These are phyloP conservation scores for Auriscalpium vulgare DNA, from an alignment of 768 basidiomycete genomes.

Conservation along the genomic window DNA sequence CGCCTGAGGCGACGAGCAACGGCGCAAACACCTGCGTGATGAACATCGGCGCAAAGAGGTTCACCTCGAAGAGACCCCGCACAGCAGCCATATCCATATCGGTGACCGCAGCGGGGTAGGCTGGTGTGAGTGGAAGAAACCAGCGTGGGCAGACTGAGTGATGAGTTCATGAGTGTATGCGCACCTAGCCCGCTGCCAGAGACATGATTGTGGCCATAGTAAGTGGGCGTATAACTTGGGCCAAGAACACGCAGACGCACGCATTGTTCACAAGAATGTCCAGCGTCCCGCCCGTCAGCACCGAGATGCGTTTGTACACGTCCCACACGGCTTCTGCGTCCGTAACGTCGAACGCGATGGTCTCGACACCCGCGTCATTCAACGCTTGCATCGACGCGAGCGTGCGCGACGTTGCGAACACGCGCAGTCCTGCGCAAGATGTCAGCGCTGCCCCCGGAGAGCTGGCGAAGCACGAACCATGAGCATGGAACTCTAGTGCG, in stretches of 20 bases:
- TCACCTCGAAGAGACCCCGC: conserved; percentile 23
- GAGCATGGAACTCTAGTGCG: conserved; percentile 15
- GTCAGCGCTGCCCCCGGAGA: too few relatives aligned
- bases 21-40: conserved; percentile 26
- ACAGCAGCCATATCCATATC: conserved; percentile 20
- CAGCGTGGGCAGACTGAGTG: too few relatives aligned
- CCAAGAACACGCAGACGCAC: conserved; percentile 3
- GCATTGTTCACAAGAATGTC: conserved; percentile 27
- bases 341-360: conserved; percentile 23
- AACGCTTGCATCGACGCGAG: conserved; percentile 17
- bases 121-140: background rate
- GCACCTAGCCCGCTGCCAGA: background rate
- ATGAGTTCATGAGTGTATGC: background rate
- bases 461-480: background rate
- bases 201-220: background rate
- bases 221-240: background rate
- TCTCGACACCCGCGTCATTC: conserved; percentile 11
- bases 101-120: conserved; percentile 16
- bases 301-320: conserved; percentile 8
- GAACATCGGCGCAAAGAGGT: conserved; percentile 25
- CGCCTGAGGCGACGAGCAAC: conserved; percentile 20
- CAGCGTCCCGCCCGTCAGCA: conserved; percentile 19
- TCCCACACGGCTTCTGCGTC: conserved; percentile 7
- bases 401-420: conserved; percentile 23
- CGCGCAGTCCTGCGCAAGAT: conserved; percentile 15